Conservation (phyloP, 805 yeast species). For the Kodamaea kaohsiungensis region DNA sequence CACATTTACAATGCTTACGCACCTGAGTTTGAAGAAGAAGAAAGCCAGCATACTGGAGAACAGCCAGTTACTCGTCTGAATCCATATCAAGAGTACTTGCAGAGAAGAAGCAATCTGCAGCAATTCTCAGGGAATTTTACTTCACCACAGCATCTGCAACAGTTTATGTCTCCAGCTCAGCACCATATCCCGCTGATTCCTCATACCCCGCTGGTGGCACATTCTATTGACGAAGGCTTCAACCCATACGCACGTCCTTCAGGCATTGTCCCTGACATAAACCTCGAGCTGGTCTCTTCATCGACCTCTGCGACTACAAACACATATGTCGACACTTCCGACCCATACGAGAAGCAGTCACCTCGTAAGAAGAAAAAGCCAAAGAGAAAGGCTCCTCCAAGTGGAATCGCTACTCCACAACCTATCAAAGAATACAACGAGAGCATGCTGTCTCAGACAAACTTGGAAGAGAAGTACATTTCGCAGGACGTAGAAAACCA, state of each 20-base stretch:
- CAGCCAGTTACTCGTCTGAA: background rate
- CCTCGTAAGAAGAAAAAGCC: constrained; percentile 9
- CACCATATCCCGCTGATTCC: constrained; percentile 8
- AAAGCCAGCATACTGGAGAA: background rate
- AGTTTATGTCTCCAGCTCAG: background rate
- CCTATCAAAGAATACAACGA: background rate
- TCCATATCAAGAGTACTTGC: constrained; percentile 6
- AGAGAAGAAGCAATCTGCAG: constrained; percentile 1
- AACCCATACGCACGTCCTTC: constrained; percentile 6
- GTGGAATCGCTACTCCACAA: background rate
- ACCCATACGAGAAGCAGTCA: constrained; percentile 13
- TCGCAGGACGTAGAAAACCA: constrained; percentile 7
- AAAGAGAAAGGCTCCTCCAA: constrained; percentile 5
- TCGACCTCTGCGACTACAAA: constrained; percentile 12
- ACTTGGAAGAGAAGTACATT: constrained; percentile 4
- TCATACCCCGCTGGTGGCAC: constrained; percentile 5
- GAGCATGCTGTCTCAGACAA: constrained; percentile 13
- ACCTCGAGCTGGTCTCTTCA: constrained; percentile 11
- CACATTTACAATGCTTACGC: constrained; percentile 10
- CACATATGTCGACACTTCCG: constrained; percentile 16
- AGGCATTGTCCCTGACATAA: background rate
- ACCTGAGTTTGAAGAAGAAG: constrained; percentile 2
- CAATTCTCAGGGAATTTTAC: too few relatives aligned
- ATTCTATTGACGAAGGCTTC: constrained; percentile 4
- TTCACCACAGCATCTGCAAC: background rate